Evolutionary conservation across 192 early-diverging fungal genomes (phyloP), one percentile per base, ranked within the genome.

Genomic region (Chytriomyces sp.): DNA sequence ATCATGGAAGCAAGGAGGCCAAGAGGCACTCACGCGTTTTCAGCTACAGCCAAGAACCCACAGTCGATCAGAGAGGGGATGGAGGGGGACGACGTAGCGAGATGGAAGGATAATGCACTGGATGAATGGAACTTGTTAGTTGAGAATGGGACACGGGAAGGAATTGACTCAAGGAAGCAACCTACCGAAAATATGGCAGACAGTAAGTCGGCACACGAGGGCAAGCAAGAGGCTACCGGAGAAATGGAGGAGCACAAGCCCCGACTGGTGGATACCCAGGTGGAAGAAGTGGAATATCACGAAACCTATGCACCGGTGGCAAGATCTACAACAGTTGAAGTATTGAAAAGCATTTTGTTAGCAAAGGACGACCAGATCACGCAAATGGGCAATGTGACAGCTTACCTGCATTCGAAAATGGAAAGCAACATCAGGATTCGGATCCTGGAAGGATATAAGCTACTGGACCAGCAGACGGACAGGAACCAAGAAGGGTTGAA

Each of bases 221-320:
- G 62, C n/a, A 84, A 84, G 43, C 35, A 44, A 7, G 63, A 84
- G 0, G 0, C 63, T 5, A 72, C 83, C 71, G 82, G 82, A 3
- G 28, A 61, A 13, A 45, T 84, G 20, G 53, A 59, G 0, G 23
- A 64, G 18, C 67, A 77, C 80, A 85, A 85, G 50, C 72, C 72
- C 3, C 75, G 69, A 11, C 69, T 82, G 7, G 82, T 82, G 83
- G 84, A 1, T 72, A 68, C 71, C 7, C 84, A 85, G 69, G 20
- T 62, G 24, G 44, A 49, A 7, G 80, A 80, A 20, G 69, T 86
- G 24, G n/a, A n/a, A n/a, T n/a, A n/a, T n/a, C n/a, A n/a, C n/a
- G 80, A 87, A 60, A 86, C 78, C 9, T 86, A 74, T 64, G 64
- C 84, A 0, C 84, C 86, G 48, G 77, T 81, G n/a, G n/a, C n/a